Evolutionary conservation across 2,329 filamentous ascomycete genomes (phyloP).

Genomic region (Paracoccidioides lutzii): DNA sequence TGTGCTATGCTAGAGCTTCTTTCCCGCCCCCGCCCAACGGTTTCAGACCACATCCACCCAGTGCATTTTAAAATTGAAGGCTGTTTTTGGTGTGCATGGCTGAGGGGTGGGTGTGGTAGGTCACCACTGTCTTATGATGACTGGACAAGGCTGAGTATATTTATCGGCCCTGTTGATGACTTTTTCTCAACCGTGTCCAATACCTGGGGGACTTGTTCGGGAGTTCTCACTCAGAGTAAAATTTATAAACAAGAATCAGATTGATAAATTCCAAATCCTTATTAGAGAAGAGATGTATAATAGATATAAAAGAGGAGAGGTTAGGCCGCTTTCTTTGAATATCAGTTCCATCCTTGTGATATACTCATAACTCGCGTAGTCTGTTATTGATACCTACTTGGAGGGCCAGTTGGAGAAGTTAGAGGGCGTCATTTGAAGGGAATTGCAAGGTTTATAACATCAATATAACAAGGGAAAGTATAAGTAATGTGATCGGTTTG

Average conservation of each 20-base stretch:
- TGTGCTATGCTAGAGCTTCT: not conserved
- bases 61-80: not conserved
- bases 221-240: no score
- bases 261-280: no score
- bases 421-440: no score
- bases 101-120: not conserved
- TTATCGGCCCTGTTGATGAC: not conserved
- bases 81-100: not conserved
- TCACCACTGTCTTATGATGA: not conserved
- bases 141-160: not conserved
- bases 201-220: not conserved
- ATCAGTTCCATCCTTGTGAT: not conserved
- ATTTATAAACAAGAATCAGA: not conserved
- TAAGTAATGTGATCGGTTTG: no score
- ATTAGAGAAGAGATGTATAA: not conserved
- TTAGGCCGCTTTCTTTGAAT: not conserved
- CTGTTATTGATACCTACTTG: no score
- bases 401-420: no score
- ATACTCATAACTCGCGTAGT: not conserved
- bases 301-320: not conserved
- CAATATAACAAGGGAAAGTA: no score
- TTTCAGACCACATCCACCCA: not conserved
- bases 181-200: not conserved
- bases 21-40: not conserved
- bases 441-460: no score